phyloP scores from a whole-genome alignment of 2,329 filamentous ascomycete genomes.

The Aspergillus quadrilineatus region DNA sequence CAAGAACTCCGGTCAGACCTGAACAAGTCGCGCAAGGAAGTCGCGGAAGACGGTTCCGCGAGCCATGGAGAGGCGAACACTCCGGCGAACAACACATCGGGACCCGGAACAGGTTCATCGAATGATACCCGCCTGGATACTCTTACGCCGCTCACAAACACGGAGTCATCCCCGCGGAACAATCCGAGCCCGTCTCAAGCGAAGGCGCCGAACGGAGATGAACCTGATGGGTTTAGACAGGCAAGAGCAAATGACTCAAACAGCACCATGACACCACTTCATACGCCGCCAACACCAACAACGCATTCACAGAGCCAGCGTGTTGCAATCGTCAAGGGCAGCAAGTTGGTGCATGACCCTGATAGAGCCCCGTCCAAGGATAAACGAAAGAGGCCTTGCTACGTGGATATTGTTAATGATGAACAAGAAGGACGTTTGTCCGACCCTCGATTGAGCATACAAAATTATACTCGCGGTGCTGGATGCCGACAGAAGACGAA shows the following conservation, averaged over 20 bases:
- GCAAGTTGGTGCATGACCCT: slow-evolving; percentile 63
- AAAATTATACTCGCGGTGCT: slow-evolving; percentile 61
- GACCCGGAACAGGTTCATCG: slow-evolving; percentile 55
- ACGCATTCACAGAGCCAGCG: slow-evolving; percentile 52
- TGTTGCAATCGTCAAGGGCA: slow-evolving; percentile 54
- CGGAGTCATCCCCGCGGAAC: slow-evolving; percentile 62
- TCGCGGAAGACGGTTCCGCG: slow-evolving; percentile 69
- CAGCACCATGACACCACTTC: slow-evolving; percentile 41
- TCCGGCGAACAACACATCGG: slow-evolving; percentile 66
- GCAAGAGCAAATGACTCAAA: slow-evolving; percentile 29
- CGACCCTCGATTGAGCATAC: slow-evolving; percentile 76
- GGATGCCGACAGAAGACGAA: slow-evolving; percentile 67
- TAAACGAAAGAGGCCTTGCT: slow-evolving; percentile 54
- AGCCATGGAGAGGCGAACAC: slow-evolving; percentile 71
- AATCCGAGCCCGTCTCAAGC: slow-evolving; percentile 56
- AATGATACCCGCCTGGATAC: slow-evolving; percentile 54
- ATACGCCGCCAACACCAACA: slow-evolving; percentile 47
- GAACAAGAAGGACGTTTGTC: slow-evolving; percentile 63
- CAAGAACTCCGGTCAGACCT: slow-evolving; percentile 16
- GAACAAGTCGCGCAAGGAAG: slow-evolving; percentile 20
- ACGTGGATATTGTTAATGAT: slow-evolving; percentile 53
- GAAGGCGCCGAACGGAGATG: slow-evolving; percentile 38
- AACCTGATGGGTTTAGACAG: slow-evolving; percentile 28
- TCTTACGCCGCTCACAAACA: slow-evolving; percentile 65
- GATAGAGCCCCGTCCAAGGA: slow-evolving; percentile 57